phyloP scores from a whole-genome alignment of 306 rosid species.

The Cicer chorassanicum region DNA sequence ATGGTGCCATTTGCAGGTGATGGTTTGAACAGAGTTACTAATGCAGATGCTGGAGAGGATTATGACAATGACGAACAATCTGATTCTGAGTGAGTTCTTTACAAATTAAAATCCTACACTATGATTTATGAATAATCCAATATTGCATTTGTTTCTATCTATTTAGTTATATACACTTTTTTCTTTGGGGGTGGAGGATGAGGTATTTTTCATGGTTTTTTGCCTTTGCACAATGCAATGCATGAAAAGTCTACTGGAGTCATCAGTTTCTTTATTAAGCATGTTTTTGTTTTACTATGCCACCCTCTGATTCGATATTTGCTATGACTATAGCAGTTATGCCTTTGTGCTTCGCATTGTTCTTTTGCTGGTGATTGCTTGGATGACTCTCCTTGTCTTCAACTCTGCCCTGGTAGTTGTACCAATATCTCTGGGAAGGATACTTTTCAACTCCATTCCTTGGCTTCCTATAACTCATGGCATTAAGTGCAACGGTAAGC shows the following conservation, averaged over 20 bases:
- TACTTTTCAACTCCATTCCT: slow-evolving; percentile 87
- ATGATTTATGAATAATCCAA: slow-evolving; percentile 5
- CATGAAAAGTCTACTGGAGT: slow-evolving; percentile 11
- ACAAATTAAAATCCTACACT: slow-evolving; percentile 6
- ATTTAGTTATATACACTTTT: slow-evolving; percentile 9
- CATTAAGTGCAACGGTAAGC: slow-evolving; percentile 91
- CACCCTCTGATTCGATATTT: slow-evolving; percentile 36
- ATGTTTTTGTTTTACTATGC: slow-evolving; percentile 22
- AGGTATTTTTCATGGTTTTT: slow-evolving; percentile 7
- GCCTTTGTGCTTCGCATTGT: slow-evolving; percentile 91
- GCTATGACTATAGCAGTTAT: slow-evolving; percentile 59
- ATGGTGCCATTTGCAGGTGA: slow-evolving; percentile 66
- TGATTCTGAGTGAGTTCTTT: slow-evolving; percentile 88
- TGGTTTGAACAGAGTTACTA: slow-evolving; percentile 57
- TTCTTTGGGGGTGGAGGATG: not conserved
- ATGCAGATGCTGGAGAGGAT: slow-evolving; percentile 65
- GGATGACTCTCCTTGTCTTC: slow-evolving; percentile 96
- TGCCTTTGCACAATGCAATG: slow-evolving; percentile 28
- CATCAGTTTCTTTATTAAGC: slow-evolving; percentile 12
- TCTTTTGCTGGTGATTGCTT: slow-evolving; percentile 89
- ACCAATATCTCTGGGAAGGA: slow-evolving; percentile 87
- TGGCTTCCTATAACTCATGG: slow-evolving; percentile 97
- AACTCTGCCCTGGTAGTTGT: slow-evolving; percentile 93
- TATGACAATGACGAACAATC: slow-evolving; percentile 84
- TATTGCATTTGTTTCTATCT: slow-evolving; percentile 19